Evolutionary conservation across 768 basidiomycete species (phyloP), one percentile per base, ranked within the genome.

Genomic region (Inosperma sp.): DNA sequence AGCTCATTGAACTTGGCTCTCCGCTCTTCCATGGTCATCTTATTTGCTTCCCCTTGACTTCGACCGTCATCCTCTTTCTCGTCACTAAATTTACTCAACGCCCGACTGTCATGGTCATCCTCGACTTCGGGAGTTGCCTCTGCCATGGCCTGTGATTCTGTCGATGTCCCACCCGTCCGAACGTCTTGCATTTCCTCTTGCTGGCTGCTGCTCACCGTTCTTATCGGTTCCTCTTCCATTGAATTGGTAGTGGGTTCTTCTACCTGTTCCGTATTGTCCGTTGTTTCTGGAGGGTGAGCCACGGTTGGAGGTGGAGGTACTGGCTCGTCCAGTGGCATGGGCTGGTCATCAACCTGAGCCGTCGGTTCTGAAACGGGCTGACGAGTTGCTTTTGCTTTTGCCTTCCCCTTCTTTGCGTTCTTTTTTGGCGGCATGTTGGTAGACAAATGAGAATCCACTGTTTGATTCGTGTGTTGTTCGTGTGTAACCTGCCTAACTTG

Each of bases 1-100:
- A 96, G 73, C 58, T 83, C 73, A 22, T 83, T 84, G 67, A 94
- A 68, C 72, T 87, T 93, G 16, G 78, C 81, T 65, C 83, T 83
- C 51, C 91, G 72, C 58, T 87, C 87, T 48, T 86, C 83, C 76
- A 88, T 75, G 0, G 80, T 78, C 62, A 75, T 45, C 48, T 69
- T 65, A 51, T 57, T 63, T 13, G 59, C 30, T 55, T 58, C 57
- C 25, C 19, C 13, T 41, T 23, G 31, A 21, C 2, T n/a, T 13
- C 54, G 27, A 54, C 59, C 57, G 50, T 59, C 58, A 56, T 56
- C 51, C 57, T 55, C 63, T 64, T 63, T 44, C 16, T 47, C 54
- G 17, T 57, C 50, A 13, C 49, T 55, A 25, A 54, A 59, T 7
- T 53, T 57, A 49, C 51, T 58, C 22, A n/a, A n/a, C n/a, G n/a